These are phyloP conservation scores for sunflower (Helianthus annuus) DNA, from an alignment of 129 eudicot species.

Conservation along the genomic window HanXRQr2.0-SUNRISE NC_035443.2:157684089-157684588, in stretches of 20 bases:
- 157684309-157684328: not conserved
- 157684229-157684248: not conserved
- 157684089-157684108: not conserved
- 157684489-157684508: no score
- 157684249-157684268: not conserved
- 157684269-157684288: slow-evolving; percentile 14
- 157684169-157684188: not conserved
- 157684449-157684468: no score
- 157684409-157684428: no score
- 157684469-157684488: no score
- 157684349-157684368: no score
- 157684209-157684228: not conserved
- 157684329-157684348: not conserved
- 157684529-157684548: no score
- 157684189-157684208: not conserved
- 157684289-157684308: not conserved
- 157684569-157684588: no score
- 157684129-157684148: not conserved
- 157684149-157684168: not conserved
- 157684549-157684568: no score
- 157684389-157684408: no score
- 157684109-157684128: not conserved
- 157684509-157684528: no score
- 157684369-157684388: no score
- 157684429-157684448: no score